Conservation (phyloP, 345 rosid genomes). For the Bruguiera parviflora region DNA sequence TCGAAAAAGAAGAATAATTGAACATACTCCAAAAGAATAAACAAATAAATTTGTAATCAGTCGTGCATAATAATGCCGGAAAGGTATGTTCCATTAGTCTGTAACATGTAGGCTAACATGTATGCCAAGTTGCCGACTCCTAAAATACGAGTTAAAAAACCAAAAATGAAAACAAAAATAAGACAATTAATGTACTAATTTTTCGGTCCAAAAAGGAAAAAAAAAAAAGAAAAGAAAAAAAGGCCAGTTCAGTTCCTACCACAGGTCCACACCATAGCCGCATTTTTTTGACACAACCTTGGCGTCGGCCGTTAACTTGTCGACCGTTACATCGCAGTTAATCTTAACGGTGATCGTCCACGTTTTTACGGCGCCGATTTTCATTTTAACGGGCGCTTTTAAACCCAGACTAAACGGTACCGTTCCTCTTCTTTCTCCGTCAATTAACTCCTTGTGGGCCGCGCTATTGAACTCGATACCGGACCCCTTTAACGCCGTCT, state of each 20-base stretch:
- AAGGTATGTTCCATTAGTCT: background rate
- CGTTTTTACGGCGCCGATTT: slow-evolving; percentile 66
- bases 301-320: slow-evolving; percentile 54
- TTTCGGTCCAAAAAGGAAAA: background rate
- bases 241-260: slow-evolving; percentile 27
- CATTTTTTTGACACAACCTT: slow-evolving; percentile 51
- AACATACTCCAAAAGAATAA: no score
- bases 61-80: background rate
- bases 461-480: slow-evolving; percentile 41
- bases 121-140: background rate
- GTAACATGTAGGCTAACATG: slow-evolving; percentile 1
- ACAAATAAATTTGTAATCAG: no score
- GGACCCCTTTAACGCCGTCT: slow-evolving; percentile 41
- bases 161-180: background rate
- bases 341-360: slow-evolving; percentile 68
- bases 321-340: slow-evolving; percentile 69
- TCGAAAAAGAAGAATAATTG: no score
- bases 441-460: slow-evolving; percentile 23
- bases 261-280: slow-evolving; percentile 53
- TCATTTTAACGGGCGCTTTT: slow-evolving; percentile 60
- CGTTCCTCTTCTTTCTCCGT: slow-evolving; percentile 27
- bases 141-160: background rate
- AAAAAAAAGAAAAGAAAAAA: no score
- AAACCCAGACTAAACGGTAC: slow-evolving; percentile 54
- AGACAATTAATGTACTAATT: background rate